Evolutionary conservation across 345 rosid genomes (phyloP).

Genomic region (Lepidium didymum): DNA sequence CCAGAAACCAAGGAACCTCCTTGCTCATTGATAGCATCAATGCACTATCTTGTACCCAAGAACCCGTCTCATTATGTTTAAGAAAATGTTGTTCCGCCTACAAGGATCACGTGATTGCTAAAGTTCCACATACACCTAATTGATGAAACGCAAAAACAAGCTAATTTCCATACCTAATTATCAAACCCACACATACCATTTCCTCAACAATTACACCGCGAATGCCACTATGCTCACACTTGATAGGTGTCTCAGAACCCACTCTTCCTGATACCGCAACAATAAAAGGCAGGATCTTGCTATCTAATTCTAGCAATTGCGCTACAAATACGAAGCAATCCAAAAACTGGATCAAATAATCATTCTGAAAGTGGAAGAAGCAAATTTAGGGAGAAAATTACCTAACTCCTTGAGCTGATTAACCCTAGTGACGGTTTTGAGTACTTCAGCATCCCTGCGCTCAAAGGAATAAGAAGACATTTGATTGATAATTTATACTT

Average conservation of each 20-base stretch:
- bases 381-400: not conserved
- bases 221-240: conserved; percentile 65
- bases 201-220: conserved; percentile 95
- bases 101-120: conserved; percentile 3
- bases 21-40: conserved; percentile 85
- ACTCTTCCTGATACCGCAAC: conserved; percentile 88
- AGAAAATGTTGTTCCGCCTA: conserved; percentile 93
- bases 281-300: conserved; percentile 66
- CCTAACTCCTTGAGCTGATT: conserved; percentile 88
- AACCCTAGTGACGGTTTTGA: conserved; percentile 67
- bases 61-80: conserved; percentile 93
- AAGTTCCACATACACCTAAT: conserved; percentile 9
- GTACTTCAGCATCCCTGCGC: conserved; percentile 70
- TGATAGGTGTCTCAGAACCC: conserved; percentile 85
- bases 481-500: not conserved
- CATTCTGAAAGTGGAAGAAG: not conserved
- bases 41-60: conserved; percentile 98
- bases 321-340: conserved; percentile 41
- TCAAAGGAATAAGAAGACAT: not conserved
- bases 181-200: conserved; percentile 33
- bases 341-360: not conserved
- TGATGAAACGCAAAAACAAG: too few relatives aligned
- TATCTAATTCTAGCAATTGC: conserved; percentile 65
- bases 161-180: not conserved
- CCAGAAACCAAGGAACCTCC: conserved; percentile 98